Base-by-base conservation (phyloP, 2,329 filamentous ascomycete genomes). In the Botryosphaeria agaves region DNA sequence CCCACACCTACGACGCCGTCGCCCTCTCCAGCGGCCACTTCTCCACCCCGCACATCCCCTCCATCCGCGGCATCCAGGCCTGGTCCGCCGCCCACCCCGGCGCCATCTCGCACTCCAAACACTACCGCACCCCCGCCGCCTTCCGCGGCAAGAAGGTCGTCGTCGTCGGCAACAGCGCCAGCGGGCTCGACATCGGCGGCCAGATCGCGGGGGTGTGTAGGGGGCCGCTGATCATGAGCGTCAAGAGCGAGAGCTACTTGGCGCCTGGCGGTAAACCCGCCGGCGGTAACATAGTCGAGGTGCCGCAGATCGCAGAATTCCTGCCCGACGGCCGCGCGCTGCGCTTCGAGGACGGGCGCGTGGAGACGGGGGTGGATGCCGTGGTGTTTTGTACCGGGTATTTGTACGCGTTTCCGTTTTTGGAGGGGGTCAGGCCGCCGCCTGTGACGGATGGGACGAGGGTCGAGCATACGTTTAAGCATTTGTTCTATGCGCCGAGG, bases 331-430 rank as follows among this genome's bases (percentile, higher is more conserved):
- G 66, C 30, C 64, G 71, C 37, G 72, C 66, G 3, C 64, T 89
- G 2, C 59, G 65, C 18, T 81, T 91, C 38, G 60, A 63, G 24
- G 64, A 82, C 42, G 77, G 76, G 2, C 61, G 60, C 0, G 46
- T 76, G 7, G 78, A 83, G 44, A 55, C 56, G 3, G 58, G 73
- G 19, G 53, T 95, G 33, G 85, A 94, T 44, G 67, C 71, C 1
- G 57, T 94, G 5, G 49, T 95, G 17, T 94, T 87, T 52, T 85
- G 81, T 49, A 94, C 87, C 0, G 87, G 87, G 0, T 95, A 91
- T 44, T 69, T 92, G 33, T 93, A 81, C 53, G 74, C 76, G 4
- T 79, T 78, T 34, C 83, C 84, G 0, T 94, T 93, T 45, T 48
- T 75, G 3, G 49, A 52, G 3, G 48, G 49, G 0, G 45, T 70